Evolutionary conservation across 2,329 filamentous ascomycete species (phyloP), one percentile per base, ranked within the genome.

Genomic region (Colletotrichum orbiculare): DNA sequence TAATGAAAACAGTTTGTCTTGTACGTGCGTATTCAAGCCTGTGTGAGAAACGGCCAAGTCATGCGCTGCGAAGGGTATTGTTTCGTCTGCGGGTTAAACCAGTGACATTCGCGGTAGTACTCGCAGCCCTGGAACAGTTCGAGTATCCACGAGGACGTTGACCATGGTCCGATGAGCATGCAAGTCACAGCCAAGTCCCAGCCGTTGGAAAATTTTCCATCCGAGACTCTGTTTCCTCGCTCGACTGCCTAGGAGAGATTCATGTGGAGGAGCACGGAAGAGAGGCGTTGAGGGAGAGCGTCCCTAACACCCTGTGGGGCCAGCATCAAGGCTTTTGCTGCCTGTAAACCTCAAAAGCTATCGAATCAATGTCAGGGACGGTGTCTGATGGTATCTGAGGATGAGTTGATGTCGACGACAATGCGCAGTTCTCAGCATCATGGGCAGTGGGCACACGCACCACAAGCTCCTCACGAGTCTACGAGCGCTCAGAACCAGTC

Each of bases 301-400:
- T 77, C 1, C 68, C 73, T 0, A 71, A 76, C 17, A 75, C 75
- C 0, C 62, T 74, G 2, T 74, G 2, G 65, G 72, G 13, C 68
- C 75, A 0, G 73, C 74, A 0, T 75, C 73, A 7, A 76, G 72
- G 48, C 75, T 75, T 6, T 75, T 74, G 1, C 64, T 76, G 0
- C 64, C 66, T 11, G 54, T 78, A 0, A 74, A 78, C 33, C 68
- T 78, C 6, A 69, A 68, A 0, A 73, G 71, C 0, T 69, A 68
- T 13, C 47, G 59, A 8, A 64, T 66, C 0, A 53, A 54, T 3
- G 60, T 68, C 71, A 12, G 35, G 1, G 15, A 43, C 4, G 52
- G 56, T 1, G 58, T 64, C 4, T 72, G 69, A 69, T 61, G 66
- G 58, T 72, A 6, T 69, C 69, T 0, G 66, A 66, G 33, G 67